A percentile compares a stretch with the other conserved stretches of the same genome.
Conservation (phyloP, 2,329 filamentous ascomycete genomes). For the Lojkania enalia region DNA sequence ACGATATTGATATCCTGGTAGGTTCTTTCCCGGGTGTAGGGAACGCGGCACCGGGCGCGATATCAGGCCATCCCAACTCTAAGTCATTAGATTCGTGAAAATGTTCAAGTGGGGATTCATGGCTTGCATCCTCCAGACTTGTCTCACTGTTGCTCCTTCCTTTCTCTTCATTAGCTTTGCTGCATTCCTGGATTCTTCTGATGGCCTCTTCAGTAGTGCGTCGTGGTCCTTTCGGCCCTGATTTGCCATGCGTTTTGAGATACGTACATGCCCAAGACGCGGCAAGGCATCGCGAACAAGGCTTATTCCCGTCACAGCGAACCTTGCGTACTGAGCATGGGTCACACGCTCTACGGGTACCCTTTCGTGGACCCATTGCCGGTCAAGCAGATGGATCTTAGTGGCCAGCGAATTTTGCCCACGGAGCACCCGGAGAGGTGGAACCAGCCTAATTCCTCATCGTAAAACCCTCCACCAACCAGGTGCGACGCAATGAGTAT, state of each 20-base stretch:
- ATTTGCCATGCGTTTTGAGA: constrained; percentile 42
- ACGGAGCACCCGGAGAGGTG: constrained; percentile 19
- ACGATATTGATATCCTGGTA: constrained; percentile 36
- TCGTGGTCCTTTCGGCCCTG: constrained; percentile 40
- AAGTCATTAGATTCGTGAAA: constrained; percentile 21
- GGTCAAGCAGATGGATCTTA: constrained; percentile 13
- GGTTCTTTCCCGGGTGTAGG: constrained; percentile 18
- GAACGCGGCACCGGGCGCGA: constrained; percentile 20
- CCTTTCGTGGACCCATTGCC: constrained; percentile 37
- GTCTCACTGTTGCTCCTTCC: constrained; percentile 38
- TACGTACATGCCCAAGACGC: constrained; percentile 44
- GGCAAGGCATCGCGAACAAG: constrained; percentile 37
- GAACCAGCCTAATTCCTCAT: constrained; percentile 26
- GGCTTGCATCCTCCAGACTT: constrained; percentile 37
- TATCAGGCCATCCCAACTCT: constrained; percentile 33
- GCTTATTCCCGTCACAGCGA: constrained; percentile 39
- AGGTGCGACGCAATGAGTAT: background rate
- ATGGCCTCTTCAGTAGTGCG: constrained; percentile 41
- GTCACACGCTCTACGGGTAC: constrained; percentile 41
- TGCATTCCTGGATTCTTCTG: constrained; percentile 36
- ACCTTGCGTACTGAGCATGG: constrained; percentile 42
- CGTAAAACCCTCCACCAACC: constrained; percentile 14
- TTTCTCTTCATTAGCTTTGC: constrained; percentile 25
- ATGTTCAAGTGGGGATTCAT: constrained; percentile 25
- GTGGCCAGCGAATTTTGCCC: constrained; percentile 11